Evolutionary conservation across 139 green algal genomes (phyloP), one percentile per base, ranked within the genome.

Genomic region (Coccomyxa sp.): DNA sequence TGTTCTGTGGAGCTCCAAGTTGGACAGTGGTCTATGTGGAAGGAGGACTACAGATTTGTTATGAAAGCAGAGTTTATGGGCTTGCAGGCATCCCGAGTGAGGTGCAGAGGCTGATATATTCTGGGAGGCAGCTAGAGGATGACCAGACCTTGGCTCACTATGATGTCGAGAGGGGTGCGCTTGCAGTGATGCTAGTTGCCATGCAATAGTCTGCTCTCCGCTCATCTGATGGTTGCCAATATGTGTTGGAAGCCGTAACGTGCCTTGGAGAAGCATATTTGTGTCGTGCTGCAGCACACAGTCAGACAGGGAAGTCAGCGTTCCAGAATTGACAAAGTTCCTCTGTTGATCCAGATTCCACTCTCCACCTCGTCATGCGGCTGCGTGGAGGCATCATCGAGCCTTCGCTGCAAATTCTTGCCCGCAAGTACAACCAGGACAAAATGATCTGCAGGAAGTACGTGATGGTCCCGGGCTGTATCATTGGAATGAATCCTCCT

Each of bases 381-480:
- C 93, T 99, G 86, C 93, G 97, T 77, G 95, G 95, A 68, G 95
- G 95, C 84, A 99, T 99, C 93, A 99, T 99, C 82, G 97, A 99
- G 95, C 97, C 97, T 18, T 99, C 95, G 32, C 95, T 99, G 82
- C 92, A 97, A 88, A 95, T 95, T 82, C 94, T 99, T 68, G 97
- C 97, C 16, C 91, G 94, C 84, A 99, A 99, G 94, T 99, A 96
- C 94, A 99, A 99, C 94, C 90, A 95, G 87, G 97, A 99, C 89
- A 99, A 99, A 93, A 95, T 96, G 88, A 97, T 99, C 87, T 99
- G 97, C 95, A 95, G 97, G 92, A 99, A 99, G 96, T 98, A 82
- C 89, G 94, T 86, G 25, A 51, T 51, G 38, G 38, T 51, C 38
- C 13, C 27, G 32, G 15, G 71, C 27, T 76, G 25, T 76, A 30